Conservation (phyloP, 345 rosid genomes). For the Rhodomyrtus tomentosa region DNA sequence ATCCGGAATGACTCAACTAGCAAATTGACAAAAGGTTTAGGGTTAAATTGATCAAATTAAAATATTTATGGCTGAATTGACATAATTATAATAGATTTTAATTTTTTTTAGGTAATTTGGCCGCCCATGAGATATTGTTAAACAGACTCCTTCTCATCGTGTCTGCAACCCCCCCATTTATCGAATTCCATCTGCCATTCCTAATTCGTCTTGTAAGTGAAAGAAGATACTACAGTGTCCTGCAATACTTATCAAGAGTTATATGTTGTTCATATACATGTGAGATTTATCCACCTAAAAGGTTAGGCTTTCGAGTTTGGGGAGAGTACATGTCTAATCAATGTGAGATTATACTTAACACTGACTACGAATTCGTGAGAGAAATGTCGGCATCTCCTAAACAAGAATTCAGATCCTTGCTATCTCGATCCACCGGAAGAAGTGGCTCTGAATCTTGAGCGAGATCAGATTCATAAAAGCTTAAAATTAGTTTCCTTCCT, state of each 20-base stretch:
- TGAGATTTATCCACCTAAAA: no score
- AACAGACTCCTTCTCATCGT: rapidly evolving
- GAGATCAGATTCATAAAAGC: background rate
- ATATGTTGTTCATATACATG: no score
- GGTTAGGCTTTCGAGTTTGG: background rate
- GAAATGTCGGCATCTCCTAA: background rate
- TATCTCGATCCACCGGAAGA: background rate
- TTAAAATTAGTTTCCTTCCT: background rate
- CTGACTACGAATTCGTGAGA: background rate
- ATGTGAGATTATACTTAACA: background rate
- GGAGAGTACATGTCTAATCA: no score
- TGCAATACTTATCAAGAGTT: rapidly evolving
- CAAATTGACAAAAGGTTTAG: no score
- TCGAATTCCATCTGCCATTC: rapidly evolving
- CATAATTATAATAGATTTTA: no score
- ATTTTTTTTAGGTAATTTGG: no score
- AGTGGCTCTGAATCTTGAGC: background rate
- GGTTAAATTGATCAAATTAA: no score
- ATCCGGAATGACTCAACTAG: no score
- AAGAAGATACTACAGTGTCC: background rate
- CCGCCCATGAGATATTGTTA: background rate
- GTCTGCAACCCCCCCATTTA: rapidly evolving
- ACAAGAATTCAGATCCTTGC: background rate
- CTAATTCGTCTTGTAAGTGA: background rate
- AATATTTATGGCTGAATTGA: no score